A percentile compares a stretch with the other conserved stretches of the same genome.
phyloP scores from a whole-genome alignment of 305 asterid genomes.

The Fraxinus sp. region DNA sequence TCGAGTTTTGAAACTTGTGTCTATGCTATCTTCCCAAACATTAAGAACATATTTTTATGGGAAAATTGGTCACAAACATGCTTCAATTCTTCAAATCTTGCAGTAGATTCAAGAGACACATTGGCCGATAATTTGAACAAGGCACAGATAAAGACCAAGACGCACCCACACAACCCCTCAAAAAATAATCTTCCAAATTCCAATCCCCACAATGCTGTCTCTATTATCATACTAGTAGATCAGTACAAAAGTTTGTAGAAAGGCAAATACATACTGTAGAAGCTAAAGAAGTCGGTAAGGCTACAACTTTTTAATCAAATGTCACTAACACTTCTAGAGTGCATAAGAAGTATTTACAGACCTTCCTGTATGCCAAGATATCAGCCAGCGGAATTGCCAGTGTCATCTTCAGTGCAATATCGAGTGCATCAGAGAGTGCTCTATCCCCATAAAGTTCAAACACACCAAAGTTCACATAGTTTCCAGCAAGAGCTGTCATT shows the following conservation, averaged over 20 bases:
- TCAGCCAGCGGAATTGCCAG: conserved; percentile 79
- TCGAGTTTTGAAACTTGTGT: not conserved
- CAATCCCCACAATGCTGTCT: not conserved
- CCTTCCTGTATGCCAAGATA: conserved; percentile 96
- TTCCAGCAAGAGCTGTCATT: conserved; percentile 84
- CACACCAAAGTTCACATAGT: conserved; percentile 95
- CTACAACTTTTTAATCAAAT: not conserved
- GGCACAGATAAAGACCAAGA: conserved; percentile 8
- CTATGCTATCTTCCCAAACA: not conserved
- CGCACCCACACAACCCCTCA: not conserved
- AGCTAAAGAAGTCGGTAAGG: conserved; percentile 15
- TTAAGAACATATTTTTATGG: not conserved
- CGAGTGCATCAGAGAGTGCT: conserved; percentile 97
- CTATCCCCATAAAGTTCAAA: conserved; percentile 98
- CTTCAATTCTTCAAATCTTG: not conserved
- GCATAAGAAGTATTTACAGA: conserved; percentile 33
- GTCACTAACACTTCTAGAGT: conserved; percentile 9
- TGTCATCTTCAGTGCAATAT: conserved; percentile 81
- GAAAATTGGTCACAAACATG: not conserved
- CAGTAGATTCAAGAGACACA: not conserved
- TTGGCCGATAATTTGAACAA: not conserved
- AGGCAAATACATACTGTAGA: conserved; percentile 11
- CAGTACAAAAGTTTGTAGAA: not conserved
- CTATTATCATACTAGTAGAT: not conserved
- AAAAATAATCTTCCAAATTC: not conserved